A percentile compares a stretch with the other conserved stretches of the same genome.
Conservation (phyloP, 352 stramenopile species). For the Phytopythium vexans region DNA sequence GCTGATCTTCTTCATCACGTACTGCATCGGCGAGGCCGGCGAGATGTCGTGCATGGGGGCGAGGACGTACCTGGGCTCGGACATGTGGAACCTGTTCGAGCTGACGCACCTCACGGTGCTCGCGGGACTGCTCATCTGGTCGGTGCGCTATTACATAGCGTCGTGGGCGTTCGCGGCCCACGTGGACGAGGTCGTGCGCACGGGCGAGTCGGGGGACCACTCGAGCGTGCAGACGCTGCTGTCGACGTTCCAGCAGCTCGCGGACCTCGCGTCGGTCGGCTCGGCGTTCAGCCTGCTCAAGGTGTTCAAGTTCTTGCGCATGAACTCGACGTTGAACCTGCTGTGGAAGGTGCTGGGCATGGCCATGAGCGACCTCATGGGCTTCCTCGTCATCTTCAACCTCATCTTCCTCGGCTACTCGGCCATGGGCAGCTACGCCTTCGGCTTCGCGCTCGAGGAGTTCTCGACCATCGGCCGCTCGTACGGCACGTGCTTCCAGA, state of each 20-base stretch:
- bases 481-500: slow-evolving; percentile 84
- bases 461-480: slow-evolving; percentile 83
- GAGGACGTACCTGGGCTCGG: slow-evolving; percentile 68
- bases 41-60: slow-evolving; percentile 80
- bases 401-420: slow-evolving; percentile 86
- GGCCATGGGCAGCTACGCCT: slow-evolving; percentile 81
- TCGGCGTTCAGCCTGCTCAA: slow-evolving; percentile 82
- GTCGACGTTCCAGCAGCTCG: slow-evolving; percentile 66
- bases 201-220: slow-evolving; percentile 29
- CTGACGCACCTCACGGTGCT: slow-evolving; percentile 71
- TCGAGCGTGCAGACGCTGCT: slow-evolving; percentile 60
- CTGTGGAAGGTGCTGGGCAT: slow-evolving; percentile 83
- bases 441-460: slow-evolving; percentile 79
- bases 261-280: slow-evolving; percentile 68
- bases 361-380: slow-evolving; percentile 83
- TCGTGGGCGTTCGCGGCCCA: slow-evolving; percentile 49
- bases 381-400: slow-evolving; percentile 88
- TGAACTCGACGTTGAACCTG: slow-evolving; percentile 88
- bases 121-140: slow-evolving; percentile 54
- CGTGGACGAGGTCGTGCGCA: slow-evolving; percentile 30
- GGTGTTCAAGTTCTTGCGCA: slow-evolving; percentile 88
- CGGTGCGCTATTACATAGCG: slow-evolving; percentile 66
- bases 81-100: slow-evolving; percentile 90
- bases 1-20: slow-evolving; percentile 73
- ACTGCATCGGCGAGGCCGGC: slow-evolving; percentile 71